Evolutionary conservation across 2,329 filamentous ascomycete genomes (phyloP), one percentile per base, ranked within the genome.

Genomic region (Alternaria viburni): DNA sequence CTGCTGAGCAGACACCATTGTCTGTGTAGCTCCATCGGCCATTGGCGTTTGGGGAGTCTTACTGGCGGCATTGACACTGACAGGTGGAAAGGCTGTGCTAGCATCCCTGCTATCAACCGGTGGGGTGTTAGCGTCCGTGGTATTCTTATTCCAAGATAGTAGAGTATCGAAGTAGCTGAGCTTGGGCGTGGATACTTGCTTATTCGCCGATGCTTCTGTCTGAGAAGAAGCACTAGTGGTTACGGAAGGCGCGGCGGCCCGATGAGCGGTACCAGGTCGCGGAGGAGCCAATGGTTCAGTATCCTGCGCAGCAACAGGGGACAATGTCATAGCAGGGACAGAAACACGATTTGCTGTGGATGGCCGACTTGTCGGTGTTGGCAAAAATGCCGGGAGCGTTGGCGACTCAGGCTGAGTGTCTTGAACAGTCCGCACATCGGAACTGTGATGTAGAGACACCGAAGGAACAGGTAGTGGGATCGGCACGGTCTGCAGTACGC

Each of bases 1-100:
- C 59, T 91, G 89, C 54, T 91, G 88, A 0, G 92, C 88, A n/a
- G 93, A 96, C 28, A 97, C 84, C 43, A 90, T 86, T 23, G 94
- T 97, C 81, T 97, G 95, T 13, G 91, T 91, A 57, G 90, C 88
- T 69, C 91, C 90, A 72, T 97, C 93, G 19, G 85, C 82, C 64
- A 86, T 90, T 19, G 64, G 46, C 11, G 62, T 62, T 44, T 59
- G 58, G 81, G 78, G 44, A 17, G 65, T 21, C 76, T 77, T 71
- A 21, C 68, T 66, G 10, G 66, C 50, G 3, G 55, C 56, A 57
- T 79, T 78, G 21, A 69, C 58, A 47, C 68, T 67, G 54, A 77
- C 68, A 17, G 71, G 60, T 30, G 61, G 57, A 25, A 79, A 65
- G 21, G 76, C 71, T n/a, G 66, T 59, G 19, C 73, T 72, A 8